A percentile compares a stretch with the other conserved stretches of the same genome.
phyloP scores from a whole-genome alignment of 2,329 filamentous ascomycete species.

The Diaporthe velutina region DNA sequence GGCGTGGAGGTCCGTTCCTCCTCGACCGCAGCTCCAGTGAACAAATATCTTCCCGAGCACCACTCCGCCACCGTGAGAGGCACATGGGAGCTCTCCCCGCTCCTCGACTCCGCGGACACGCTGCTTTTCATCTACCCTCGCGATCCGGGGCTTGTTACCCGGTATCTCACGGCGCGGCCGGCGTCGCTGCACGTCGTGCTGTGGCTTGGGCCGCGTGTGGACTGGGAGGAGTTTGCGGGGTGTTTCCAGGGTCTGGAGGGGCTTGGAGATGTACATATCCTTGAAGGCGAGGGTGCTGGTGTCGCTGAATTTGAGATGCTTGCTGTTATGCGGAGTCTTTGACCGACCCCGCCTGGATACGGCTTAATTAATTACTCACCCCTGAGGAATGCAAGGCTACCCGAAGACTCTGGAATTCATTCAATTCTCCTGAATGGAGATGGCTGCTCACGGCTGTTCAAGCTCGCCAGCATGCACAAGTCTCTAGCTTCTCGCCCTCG shows the following conservation, averaged over 20 bases:
- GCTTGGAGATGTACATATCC: conserved; percentile 18
- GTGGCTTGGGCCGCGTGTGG: conserved; percentile 34
- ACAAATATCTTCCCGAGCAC: conserved; percentile 34
- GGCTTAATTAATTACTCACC: too few species aligned
- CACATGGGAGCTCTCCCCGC: conserved; percentile 33
- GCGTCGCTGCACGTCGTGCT: conserved; percentile 10
- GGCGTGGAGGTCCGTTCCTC: conserved; percentile 34
- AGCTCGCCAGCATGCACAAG: too few species aligned
- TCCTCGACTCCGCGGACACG: neutral
- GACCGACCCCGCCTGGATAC: neutral
- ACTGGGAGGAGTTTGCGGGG: conserved; percentile 30
- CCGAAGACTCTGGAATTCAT: too few species aligned
- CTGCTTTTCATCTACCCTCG: conserved; percentile 38
- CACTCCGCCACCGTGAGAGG: conserved; percentile 28
- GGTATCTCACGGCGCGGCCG: conserved; percentile 23
- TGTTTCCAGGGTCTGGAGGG: neutral
- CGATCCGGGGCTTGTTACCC: conserved; percentile 13
- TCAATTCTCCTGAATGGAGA: too few species aligned
- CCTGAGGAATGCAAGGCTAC: neutral
- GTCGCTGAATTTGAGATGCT: conserved; percentile 38
- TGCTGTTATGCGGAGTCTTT: conserved; percentile 10
- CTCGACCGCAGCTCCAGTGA: neutral
- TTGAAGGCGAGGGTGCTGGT: neutral
- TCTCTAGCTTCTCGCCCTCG: too few species aligned
- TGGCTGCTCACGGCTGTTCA: too few species aligned